Conservation (phyloP, 768 basidiomycete genomes). For the Naganishia vaughanmartiniae region DNA sequence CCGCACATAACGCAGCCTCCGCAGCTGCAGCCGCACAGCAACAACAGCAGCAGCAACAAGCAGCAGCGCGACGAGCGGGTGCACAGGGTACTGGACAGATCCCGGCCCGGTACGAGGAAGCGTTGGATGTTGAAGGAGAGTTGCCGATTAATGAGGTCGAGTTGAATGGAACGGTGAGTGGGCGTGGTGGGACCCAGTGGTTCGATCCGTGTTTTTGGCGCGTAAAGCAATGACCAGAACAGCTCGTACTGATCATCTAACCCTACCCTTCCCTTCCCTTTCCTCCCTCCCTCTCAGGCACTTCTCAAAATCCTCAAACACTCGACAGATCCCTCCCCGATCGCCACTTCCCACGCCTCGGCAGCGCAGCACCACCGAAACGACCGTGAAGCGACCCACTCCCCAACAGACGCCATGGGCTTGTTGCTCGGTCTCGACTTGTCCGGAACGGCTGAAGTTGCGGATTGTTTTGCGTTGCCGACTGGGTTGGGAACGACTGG, state of each 20-base stretch:
- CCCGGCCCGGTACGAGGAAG: slow-evolving; percentile 86
- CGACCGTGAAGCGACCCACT: slow-evolving; percentile 31
- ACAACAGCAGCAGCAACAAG: slow-evolving; percentile 47
- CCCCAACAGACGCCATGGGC: slow-evolving; percentile 62
- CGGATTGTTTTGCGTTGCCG: slow-evolving; percentile 51
- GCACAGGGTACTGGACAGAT: slow-evolving; percentile 62
- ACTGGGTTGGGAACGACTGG: slow-evolving; percentile 30
- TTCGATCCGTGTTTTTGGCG: not conserved
- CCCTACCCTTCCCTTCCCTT: no score
- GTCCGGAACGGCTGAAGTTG: slow-evolving; percentile 80
- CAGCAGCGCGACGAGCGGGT: slow-evolving; percentile 50
- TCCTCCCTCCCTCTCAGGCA: slow-evolving; percentile 59
- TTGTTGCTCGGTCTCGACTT: slow-evolving; percentile 86
- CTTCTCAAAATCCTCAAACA: slow-evolving; percentile 93
- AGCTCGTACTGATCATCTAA: not conserved
- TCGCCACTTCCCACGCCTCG: slow-evolving; percentile 23
- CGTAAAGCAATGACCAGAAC: not conserved
- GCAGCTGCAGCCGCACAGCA: slow-evolving; percentile 59
- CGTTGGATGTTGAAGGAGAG: slow-evolving; percentile 88
- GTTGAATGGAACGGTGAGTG: slow-evolving; percentile 77
- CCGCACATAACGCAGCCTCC: slow-evolving; percentile 44
- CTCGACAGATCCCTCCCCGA: slow-evolving; percentile 67
- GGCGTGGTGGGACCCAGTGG: slow-evolving; percentile 1
- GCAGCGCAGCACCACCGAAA: slow-evolving; percentile 41
- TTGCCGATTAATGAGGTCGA: slow-evolving; percentile 76